A percentile compares a stretch with the other conserved stretches of the same genome.
These are phyloP conservation scores for Gynandropsis gynandra DNA, from an alignment of 345 rosid species.

Conservation along the genomic window DNA sequence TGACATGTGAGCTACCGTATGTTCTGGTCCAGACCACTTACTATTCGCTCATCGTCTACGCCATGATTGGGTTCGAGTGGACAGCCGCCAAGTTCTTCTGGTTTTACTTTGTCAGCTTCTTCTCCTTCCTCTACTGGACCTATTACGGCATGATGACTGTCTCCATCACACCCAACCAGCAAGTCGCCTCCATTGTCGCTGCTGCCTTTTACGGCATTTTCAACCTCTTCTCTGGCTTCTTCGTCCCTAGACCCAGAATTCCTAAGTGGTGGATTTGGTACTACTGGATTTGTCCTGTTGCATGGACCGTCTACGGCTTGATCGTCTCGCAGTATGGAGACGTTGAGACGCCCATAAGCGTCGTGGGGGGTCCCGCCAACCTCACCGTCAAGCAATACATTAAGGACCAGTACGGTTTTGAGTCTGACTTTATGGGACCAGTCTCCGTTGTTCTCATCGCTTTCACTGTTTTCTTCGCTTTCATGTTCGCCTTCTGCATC, in stretches of 20 bases:
- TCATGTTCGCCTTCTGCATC: constrained; percentile 55
- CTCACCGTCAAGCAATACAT: constrained; percentile 30
- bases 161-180: constrained; percentile 61
- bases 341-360: constrained; percentile 20
- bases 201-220: constrained; percentile 56
- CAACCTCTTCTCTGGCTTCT: constrained; percentile 69
- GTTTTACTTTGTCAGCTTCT: constrained; percentile 60
- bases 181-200: constrained; percentile 52
- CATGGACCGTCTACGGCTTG: constrained; percentile 53
- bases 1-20: constrained; percentile 47
- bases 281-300: constrained; percentile 60
- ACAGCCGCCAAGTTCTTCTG: constrained; percentile 48
- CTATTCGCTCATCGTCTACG: constrained; percentile 48
- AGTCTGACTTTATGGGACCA: constrained; percentile 49
- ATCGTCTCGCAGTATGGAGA: constrained; percentile 49
- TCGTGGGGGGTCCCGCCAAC: constrained; percentile 14
- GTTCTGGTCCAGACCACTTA: constrained; percentile 41
- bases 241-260: constrained; percentile 60
- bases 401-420: constrained; percentile 36
- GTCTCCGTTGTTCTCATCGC: constrained; percentile 43
- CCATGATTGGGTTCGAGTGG: constrained; percentile 59
- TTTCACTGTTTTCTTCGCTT: constrained; percentile 44
- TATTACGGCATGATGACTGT: constrained; percentile 77
- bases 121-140: constrained; percentile 69
- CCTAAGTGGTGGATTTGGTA: constrained; percentile 76